Base-by-base conservation (phyloP, 805 yeast genomes). In the Pichia paraexigua region DNA sequence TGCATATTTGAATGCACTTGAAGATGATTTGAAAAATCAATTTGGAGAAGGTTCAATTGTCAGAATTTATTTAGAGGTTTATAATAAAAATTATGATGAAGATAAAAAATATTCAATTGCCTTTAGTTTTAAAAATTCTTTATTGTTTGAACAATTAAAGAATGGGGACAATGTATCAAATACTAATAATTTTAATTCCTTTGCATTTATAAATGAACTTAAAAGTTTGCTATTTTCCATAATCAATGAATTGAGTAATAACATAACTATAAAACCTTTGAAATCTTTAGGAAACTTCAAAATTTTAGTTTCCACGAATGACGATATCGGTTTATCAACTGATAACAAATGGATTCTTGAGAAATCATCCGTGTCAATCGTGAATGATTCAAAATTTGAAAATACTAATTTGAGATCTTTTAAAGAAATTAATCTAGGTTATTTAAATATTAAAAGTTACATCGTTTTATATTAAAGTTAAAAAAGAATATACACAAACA, bases 1-100 rank as follows among this genome's bases (percentile, higher is more conserved):
- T 22, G 50, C 58, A 5, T 75, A 75, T 52, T 58, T 75, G 8
- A 70, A 66, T 41, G 65, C 64, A 18, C 57, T 68, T 1, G 45
- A 48, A 2, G 67, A 68, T 10, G 42, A 61, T 20, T 45, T 46
- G 20, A 46, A n/a, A 37, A 50, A 44, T 1, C 50, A 60, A 11
- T 48, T 65, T 17, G 51, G 50, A 6, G 50, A 43, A 8, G 69
- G 70, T 1, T 43, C 48, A n/a, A 39, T 66, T 13, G 52, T 55
- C 28, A 51, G 67, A 32, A 25, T 66, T 0, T 61, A 60, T 43
- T 43, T 66, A 12, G 68, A 60, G 25, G 45, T 62, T 13, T 53
- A 51, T 45, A 42, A 52, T 12, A 20, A 28, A 18, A 13, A 7
- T 20, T n/a, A 28, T 22, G 39, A 47, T 11, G 49, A 43, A 15